These are phyloP conservation scores for Artomyces pyxidatus DNA, from an alignment of 768 basidiomycete genomes.

Conservation along the genomic window DNA sequence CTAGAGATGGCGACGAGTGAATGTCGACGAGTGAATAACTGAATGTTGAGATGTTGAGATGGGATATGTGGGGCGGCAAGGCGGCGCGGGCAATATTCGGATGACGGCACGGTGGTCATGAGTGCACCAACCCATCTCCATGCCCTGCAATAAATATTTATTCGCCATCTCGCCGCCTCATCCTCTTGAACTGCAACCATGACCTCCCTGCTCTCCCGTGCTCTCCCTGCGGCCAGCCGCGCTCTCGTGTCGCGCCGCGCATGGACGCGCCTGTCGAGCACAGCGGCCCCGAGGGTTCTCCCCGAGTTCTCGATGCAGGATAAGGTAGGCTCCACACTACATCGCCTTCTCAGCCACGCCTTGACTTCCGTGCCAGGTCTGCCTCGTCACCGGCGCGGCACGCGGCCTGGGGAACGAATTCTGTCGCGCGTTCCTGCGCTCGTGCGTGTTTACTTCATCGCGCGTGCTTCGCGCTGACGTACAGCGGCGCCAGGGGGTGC, in stretches of 20 bases:
- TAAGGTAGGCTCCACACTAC: constrained; percentile 40
- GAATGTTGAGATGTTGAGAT: no score
- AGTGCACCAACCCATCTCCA: no score
- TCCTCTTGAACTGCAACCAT: no score
- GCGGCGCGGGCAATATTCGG: no score
- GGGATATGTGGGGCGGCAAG: no score
- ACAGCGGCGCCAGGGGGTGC: constrained; percentile 54
- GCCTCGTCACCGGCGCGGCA: constrained; percentile 89
- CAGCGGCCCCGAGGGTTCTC: constrained; percentile 39
- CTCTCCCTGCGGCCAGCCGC: background rate
- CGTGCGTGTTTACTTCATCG: constrained; percentile 37
- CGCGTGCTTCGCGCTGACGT: background rate
- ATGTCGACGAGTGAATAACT: no score
- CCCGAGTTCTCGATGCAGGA: constrained; percentile 72
- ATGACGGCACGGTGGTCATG: no score
- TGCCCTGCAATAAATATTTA: no score
- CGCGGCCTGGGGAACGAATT: constrained; percentile 87
- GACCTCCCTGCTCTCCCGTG: background rate
- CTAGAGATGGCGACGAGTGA: no score
- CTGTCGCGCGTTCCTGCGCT: constrained; percentile 82
- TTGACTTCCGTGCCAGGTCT: constrained; percentile 44
- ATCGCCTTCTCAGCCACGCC: background rate
- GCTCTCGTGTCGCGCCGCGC: constrained; percentile 15
- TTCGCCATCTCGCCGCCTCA: no score
- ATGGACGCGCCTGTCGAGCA: constrained; percentile 10